Base-by-base conservation (phyloP, 768 basidiomycete genomes). In the Austroboletus festivus region DNA sequence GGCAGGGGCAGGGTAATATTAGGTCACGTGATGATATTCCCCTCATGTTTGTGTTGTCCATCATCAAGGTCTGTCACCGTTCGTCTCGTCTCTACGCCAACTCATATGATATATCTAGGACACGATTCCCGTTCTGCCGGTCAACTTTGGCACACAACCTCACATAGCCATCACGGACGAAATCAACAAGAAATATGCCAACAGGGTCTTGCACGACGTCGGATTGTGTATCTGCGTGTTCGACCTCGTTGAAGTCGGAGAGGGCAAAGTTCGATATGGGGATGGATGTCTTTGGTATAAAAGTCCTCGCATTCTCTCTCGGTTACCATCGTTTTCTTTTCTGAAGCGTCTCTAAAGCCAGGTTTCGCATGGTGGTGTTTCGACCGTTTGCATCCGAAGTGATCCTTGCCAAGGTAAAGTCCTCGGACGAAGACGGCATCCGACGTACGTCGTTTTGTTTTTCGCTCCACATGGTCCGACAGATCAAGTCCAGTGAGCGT, bases 211-310 rank as follows among this genome's bases (percentile, higher is more conserved):
- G 16, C 89, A 93, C 59, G 87, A 93, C 47, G 85, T 95, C 48
- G 95, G 95, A 1, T 79, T 99, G 20, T 94, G 91, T 54, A 79
- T 98, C 44, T 90, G 85, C 50, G 80, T 93, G 1, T 96, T 93
- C 52, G 95, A 98, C 65, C 70, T 99, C 34, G 72, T 83, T 0
- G 80, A 91, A 54, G 87, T 83, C 1, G 86, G 91, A 2, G 93
- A 97, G 61, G 95, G 95, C 1, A 93, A 88, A 53, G 85, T 99
- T 5, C 78, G 93, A 30, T 96, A 94, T 59, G 94, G 95, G 0
- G 95, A 99, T 67, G 95, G 95, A 0, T 85, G 84, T 62, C 72
- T 95, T 60, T 98, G 93, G 86, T 93, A 98, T 64, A 92, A 89
- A 77, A 81, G 94, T 94, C 44, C 52, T 39, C 35, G 13, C 13